A percentile compares a stretch with the other conserved stretches of the same genome.
These are phyloP conservation scores for Wickerhamomyces sydowiorum DNA, from an alignment of 805 yeast species.

Conservation along the genomic window DNA sequence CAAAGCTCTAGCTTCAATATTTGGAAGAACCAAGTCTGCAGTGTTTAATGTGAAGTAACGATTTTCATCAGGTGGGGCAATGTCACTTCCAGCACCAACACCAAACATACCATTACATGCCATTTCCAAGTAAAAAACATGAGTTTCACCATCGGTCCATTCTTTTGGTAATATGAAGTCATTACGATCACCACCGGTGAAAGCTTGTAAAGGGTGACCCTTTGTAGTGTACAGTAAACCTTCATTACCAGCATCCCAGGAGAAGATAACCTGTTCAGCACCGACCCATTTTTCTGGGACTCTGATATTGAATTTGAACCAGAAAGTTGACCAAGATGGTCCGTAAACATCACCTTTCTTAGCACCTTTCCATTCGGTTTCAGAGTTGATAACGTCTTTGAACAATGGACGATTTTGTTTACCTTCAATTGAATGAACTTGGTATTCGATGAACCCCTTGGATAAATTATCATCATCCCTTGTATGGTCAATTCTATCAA, in stretches of 20 bases:
- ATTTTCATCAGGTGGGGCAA: conserved; percentile 67
- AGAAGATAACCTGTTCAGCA: conserved; percentile 48
- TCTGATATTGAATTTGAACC: conserved; percentile 72
- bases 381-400: conserved; percentile 23
- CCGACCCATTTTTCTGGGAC: conserved; percentile 51
- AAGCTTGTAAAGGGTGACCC: conserved; percentile 75
- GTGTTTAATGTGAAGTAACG: conserved; percentile 58
- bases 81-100: conserved; percentile 52
- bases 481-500: conserved; percentile 42
- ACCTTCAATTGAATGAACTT: conserved; percentile 71
- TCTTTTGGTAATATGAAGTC: conserved; percentile 61
- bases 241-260: conserved; percentile 86
- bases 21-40: conserved; percentile 81
- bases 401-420: conserved; percentile 39
- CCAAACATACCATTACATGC: conserved; percentile 96
- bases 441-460: conserved; percentile 46
- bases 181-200: conserved; percentile 78
- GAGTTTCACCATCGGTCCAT: conserved; percentile 48
- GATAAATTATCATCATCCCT: conserved; percentile 23
- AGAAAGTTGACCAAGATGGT: conserved; percentile 95
- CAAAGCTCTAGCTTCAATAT: conserved; percentile 71
- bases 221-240: conserved; percentile 67
- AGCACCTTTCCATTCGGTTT: conserved; percentile 45
- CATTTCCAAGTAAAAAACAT: conserved; percentile 75
- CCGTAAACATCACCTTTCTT: conserved; percentile 74